These are phyloP conservation scores for Suaeda aralocaspica DNA, from an alignment of 148 eudicot genomes.

Conservation along the genomic window DNA sequence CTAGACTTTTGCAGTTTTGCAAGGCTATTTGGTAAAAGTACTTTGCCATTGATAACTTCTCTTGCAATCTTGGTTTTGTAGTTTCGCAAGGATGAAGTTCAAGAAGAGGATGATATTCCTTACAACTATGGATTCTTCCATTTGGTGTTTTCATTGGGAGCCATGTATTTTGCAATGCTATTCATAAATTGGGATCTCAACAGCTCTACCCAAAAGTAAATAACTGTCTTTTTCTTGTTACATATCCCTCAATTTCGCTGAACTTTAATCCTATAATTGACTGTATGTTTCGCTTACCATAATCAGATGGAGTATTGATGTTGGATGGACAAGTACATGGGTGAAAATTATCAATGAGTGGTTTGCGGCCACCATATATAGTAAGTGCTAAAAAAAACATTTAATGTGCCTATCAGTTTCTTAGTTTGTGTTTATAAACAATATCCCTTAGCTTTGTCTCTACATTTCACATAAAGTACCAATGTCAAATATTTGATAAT, in stretches of 20 bases:
- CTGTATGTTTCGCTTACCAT: not conserved
- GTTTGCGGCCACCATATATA: slow-evolving; percentile 86
- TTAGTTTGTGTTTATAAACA: not conserved
- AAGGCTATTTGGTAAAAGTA: too few relatives aligned
- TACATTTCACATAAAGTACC: too few relatives aligned
- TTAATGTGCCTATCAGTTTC: not conserved
- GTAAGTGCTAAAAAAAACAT: slow-evolving; percentile 40
- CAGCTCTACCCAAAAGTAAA: slow-evolving; percentile 66
- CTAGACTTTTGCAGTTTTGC: slow-evolving; percentile 46
- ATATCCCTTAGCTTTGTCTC: not conserved
- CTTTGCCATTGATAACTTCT: too few relatives aligned
- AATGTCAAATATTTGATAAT: too few relatives aligned
- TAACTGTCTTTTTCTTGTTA: not conserved
- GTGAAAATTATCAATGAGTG: slow-evolving; percentile 97
- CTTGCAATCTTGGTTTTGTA: slow-evolving; percentile 19
- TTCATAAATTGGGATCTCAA: slow-evolving; percentile 87
- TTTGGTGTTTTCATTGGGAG: slow-evolving; percentile 79
- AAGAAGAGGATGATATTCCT: slow-evolving; percentile 71
- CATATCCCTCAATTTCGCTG: not conserved
- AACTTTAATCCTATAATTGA: not conserved
- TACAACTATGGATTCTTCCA: slow-evolving; percentile 90
- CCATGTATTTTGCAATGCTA: slow-evolving; percentile 98
- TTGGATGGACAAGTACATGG: slow-evolving; percentile 99
- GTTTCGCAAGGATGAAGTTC: slow-evolving; percentile 63
- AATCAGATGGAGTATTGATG: slow-evolving; percentile 90